phyloP scores from a whole-genome alignment of 495 filamentous ascomycete species.

The Podospora australis region DNA sequence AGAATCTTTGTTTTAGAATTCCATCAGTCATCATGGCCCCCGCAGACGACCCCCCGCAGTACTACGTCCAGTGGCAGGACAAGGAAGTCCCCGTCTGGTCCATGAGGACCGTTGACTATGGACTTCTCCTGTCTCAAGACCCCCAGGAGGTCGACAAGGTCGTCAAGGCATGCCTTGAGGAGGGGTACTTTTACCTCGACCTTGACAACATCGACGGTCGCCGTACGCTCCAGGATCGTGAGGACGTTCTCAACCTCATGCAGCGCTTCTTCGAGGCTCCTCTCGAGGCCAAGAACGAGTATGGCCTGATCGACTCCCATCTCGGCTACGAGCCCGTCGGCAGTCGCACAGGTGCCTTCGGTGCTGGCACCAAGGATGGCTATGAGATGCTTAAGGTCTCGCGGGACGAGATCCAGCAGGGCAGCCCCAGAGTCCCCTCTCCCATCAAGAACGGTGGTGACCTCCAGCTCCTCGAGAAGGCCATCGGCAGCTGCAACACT shows the following conservation, averaged over 20 bases:
- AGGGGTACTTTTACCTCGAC: constrained; percentile 54
- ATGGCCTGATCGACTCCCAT: constrained; percentile 40
- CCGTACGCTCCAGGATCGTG: constrained; percentile 39
- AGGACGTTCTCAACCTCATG: constrained; percentile 45
- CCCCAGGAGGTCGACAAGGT: constrained; percentile 44
- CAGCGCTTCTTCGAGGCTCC: constrained; percentile 45
- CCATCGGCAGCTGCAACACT: constrained; percentile 43
- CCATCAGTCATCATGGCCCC: constrained; percentile 35
- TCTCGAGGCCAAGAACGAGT: constrained; percentile 45
- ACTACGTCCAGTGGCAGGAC: constrained; percentile 45
- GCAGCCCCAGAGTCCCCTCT: constrained; percentile 36
- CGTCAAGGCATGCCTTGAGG: constrained; percentile 39
- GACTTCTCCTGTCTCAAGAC: constrained; percentile 42
- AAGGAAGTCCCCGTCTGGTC: constrained; percentile 46
- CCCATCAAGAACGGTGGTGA: constrained; percentile 45
- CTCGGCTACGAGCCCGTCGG: constrained; percentile 48
- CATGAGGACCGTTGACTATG: constrained; percentile 44
- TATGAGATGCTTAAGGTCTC: constrained; percentile 52
- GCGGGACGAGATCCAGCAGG: constrained; percentile 43
- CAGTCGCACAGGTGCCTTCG: constrained; percentile 41
- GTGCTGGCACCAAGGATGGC: constrained; percentile 42
- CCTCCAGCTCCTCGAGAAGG: constrained; percentile 38
- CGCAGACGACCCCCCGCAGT: constrained; percentile 33
- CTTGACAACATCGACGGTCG: constrained; percentile 42
- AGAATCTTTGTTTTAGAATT: too few species aligned